Conservation (phyloP, 306 rosid species). For the Trifolium fragiferum region DNA sequence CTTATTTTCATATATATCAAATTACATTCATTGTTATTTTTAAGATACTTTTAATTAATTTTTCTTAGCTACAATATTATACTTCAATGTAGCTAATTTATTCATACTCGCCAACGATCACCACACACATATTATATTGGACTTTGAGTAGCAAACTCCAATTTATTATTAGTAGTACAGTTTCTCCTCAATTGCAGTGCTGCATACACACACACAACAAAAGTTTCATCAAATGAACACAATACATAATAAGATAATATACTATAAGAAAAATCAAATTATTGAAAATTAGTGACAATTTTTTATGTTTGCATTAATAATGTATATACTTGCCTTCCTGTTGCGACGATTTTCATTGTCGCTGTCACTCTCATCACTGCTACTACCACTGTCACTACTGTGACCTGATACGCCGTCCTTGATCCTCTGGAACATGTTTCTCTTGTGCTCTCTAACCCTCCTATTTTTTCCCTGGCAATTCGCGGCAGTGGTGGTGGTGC, state of each 20-base stretch:
- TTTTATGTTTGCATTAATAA: neutral
- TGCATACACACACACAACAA: slow-evolving; percentile 27
- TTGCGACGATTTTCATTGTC: slow-evolving; percentile 28
- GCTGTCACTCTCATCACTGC: slow-evolving; percentile 36
- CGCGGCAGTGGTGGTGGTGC: neutral
- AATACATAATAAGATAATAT: neutral
- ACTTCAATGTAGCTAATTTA: neutral
- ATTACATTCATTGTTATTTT: slow-evolving; percentile 24
- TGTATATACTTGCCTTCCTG: slow-evolving; percentile 38
- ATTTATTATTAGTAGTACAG: slow-evolving; percentile 3
- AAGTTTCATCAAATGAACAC: neutral
- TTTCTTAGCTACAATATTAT: neutral
- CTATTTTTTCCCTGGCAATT: neutral
- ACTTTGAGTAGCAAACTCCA: slow-evolving; percentile 8
- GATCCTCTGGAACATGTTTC: slow-evolving; percentile 27
- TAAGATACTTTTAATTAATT: slow-evolving; percentile 4
- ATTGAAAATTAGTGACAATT: neutral
- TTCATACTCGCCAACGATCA: neutral
- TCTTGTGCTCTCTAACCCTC: slow-evolving; percentile 23
- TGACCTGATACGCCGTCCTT: slow-evolving; percentile 42
- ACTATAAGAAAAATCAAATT: neutral
- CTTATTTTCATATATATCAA: slow-evolving; percentile 16
- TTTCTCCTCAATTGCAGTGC: slow-evolving; percentile 12
- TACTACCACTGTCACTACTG: slow-evolving; percentile 25
- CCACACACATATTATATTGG: slow-evolving; percentile 13